Evolutionary conservation across 2,329 filamentous ascomycete genomes (phyloP), one percentile per base, ranked within the genome.

Genomic region (Plenodomus lindquistii): DNA sequence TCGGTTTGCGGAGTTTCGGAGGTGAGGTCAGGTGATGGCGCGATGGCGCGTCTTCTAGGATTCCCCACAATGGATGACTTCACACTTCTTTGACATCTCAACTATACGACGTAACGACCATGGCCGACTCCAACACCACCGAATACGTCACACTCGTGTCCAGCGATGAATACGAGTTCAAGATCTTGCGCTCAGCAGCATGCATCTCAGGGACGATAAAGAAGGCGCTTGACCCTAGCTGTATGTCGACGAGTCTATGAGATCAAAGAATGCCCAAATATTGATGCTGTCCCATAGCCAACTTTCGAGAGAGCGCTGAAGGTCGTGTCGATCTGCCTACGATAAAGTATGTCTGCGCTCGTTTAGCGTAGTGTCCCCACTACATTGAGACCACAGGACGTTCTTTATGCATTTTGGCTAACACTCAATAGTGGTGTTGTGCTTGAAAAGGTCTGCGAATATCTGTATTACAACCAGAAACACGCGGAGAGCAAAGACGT

Each of bases 381-480:
- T 34, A 27, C 2, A 5, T 7, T 4, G n/a, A 21, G 35, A 34
- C 6, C 11, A 4, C 2, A 36, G n/a, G 27, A n/a, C n/a, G n/a
- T n/a, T n/a, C n/a, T n/a, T n/a, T n/a, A n/a, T n/a, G n/a, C n/a
- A n/a, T n/a, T n/a, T n/a, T 31, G 9, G 13, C 52, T 61, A 35
- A 62, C 41, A 4, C 4, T 8, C 5, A 5, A 0, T 69, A 91
- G 87, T 72, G 86, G 84, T 55, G 77, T 86, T 44, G 82, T 91
- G 5, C 82, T 93, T 2, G 88, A 92, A 70, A 91, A 90, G 68
- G 85, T 92, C 24, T 88, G 86, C 70, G 87, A 92, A 73, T 93
- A 92, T 73, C 86, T 91, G 54, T 88, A 91, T 68, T 92, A 91
- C 76, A 88, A 88, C 77, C 86, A 91, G 73, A 86, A 85, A 63